These are phyloP conservation scores for Boletus vermiculosoides DNA, from an alignment of 768 basidiomycete genomes.

Conservation along the genomic window DNA sequence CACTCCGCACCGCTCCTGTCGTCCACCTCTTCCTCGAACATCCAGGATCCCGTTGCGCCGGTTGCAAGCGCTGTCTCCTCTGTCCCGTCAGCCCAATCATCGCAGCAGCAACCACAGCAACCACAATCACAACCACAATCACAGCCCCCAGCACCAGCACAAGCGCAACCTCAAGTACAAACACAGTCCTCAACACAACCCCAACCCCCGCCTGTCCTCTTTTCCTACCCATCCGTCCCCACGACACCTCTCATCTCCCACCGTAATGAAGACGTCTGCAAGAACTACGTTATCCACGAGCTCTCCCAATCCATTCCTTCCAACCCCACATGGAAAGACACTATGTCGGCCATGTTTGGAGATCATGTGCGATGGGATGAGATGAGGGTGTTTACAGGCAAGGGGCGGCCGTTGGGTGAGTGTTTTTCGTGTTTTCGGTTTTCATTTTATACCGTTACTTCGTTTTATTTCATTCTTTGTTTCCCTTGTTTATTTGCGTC, in stretches of 20 bases:
- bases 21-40: constrained; percentile 2
- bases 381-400: constrained; percentile 60
- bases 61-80: not conserved
- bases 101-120: constrained; percentile 2
- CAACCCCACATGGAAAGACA: constrained; percentile 63
- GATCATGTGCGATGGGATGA: constrained; percentile 81
- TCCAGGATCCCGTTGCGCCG: not conserved
- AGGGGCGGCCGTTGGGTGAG: constrained; percentile 64
- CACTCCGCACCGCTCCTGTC: not conserved
- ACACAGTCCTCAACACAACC: not conserved
- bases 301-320: constrained; percentile 43
- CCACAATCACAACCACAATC: not conserved
- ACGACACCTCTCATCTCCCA: constrained; percentile 21
- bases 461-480: not conserved
- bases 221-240: constrained; percentile 10
- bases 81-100: not conserved
- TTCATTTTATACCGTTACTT: no score
- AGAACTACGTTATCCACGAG: constrained; percentile 75
- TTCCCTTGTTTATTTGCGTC: not conserved
- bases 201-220: constrained; percentile 4
- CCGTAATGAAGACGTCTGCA: constrained; percentile 52
- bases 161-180: constrained; percentile 28
- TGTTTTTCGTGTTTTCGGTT: not conserved
- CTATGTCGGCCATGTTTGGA: constrained; percentile 83
- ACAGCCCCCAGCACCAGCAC: not conserved